Evolutionary conservation across 2,329 filamentous ascomycete species (phyloP), one percentile per base, ranked within the genome.

Genomic region (Colletotrichum lentis): DNA sequence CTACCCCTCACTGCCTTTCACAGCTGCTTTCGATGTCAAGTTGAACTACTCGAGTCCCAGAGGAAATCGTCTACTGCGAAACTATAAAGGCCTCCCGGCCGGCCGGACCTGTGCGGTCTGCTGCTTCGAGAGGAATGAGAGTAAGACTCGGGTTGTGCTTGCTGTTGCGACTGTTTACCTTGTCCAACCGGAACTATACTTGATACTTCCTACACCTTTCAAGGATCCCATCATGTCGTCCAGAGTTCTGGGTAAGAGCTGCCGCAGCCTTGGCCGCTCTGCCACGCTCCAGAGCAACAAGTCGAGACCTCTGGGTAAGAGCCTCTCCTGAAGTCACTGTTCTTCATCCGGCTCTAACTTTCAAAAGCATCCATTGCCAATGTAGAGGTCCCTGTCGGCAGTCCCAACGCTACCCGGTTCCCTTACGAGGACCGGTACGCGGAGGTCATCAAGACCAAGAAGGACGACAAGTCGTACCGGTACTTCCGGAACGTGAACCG

Each of bases 91-190:
- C 1, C 27, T 31, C 27, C 7, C 2, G 2, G 27, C 7, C 27
- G 27, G 27, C n/a, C n/a, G n/a, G n/a, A 31, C 27, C 27, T 31
- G 27, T 8, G 1, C 27, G 7, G 1, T 8, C 27, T 31, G 27
- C 27, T 31, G 27, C 27, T 8, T 31, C 7, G 27, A 31, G 27
- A 31, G 27, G 8, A 7, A 31, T 31, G 7, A 31, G 27, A 31
- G 7, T 31, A 2, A 8, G 27, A 8, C 27, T 31, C 0, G 0
- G 7, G 8, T 1, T 8, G 7, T 31, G 27, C 7, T 1, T 6
- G 27, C 27, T 31, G 1, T n/a, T 18, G 16, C 2, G 18, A 8
- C 41, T 43, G 16, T n/a, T n/a, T 43, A 8, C 18, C 27, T 43
- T 43, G 0, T 8, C n/a, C 41, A 43, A 43, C 7, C 5, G 5